Evolutionary conservation across 148 eudicot genomes (phyloP), one percentile per base, ranked within the genome.

Genomic region (Cornus controversa): DNA sequence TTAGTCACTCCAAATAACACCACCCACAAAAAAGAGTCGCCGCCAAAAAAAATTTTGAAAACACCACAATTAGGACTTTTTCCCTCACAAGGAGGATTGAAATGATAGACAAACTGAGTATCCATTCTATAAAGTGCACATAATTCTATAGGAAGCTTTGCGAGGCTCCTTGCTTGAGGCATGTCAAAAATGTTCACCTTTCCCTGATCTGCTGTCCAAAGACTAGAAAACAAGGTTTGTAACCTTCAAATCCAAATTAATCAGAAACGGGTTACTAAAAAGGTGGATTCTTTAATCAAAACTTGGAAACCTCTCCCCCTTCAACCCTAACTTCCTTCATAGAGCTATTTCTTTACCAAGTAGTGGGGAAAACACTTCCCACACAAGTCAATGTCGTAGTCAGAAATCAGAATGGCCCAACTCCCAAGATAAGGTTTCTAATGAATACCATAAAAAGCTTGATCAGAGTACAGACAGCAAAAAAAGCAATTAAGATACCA

Each of bases 161-260:
- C 18, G 16, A 63, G 18, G 3, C 57, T 16, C 1, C 22, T 11
- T 28, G 28, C 28, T 20, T 72, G 16, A 58, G 16, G 64, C 64
- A 16, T 15, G 24, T 26, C 18, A 54, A 54, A 54, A 25, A 16
- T 4, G 29, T 42, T 73, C 27, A 8, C 24, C 37, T 50, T 31
- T 40, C 24, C 45, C 11, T 22, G 26, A 36, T 60, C 8, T 9
- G 14, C 27, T 20, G 25, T 57, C 45, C 14, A 42, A 31, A 69
- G 42, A 60, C 64, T 60, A 6, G 47, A 54, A 67, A 79, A 53
- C 77, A 73, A 67, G 24, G 14, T 37, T 36, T 53, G 53, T 23
- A 15, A 53, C 28, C 65, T 36, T 23, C 27, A n/a, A 18, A 74
- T 31, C 66, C 40, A 47, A 58, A 60, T 6, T 8, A 60, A 60